Conservation (phyloP, 371 early-diverging fungal species). For the Mortierella polycephala region DNA sequence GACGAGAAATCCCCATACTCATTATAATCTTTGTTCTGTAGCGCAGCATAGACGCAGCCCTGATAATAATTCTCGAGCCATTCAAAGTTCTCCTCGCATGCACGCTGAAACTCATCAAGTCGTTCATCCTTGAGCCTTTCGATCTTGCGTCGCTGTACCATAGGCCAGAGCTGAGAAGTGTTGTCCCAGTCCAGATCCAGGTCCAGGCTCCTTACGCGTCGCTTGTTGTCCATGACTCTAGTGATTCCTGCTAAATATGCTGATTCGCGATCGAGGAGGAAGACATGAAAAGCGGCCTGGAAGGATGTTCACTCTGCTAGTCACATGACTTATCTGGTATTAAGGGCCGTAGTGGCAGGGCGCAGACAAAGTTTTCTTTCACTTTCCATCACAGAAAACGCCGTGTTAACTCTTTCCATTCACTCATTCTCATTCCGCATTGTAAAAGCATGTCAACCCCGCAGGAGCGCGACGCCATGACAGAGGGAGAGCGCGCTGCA, state of each 20-base stretch:
- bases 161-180: constrained; percentile 23
- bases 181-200: not conserved
- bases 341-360: too few species aligned
- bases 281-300: not conserved
- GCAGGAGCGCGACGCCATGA: constrained; percentile 56
- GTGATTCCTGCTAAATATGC: too few species aligned
- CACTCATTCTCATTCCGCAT: not conserved
- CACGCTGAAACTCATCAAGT: constrained; percentile 26
- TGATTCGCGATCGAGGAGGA: not conserved
- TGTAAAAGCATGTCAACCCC: constrained; percentile 11
- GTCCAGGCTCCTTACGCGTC: not conserved
- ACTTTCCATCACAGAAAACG: not conserved
- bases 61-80: constrained; percentile 53
- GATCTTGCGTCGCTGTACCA: constrained; percentile 25
- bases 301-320: not conserved
- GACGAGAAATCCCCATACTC: not conserved
- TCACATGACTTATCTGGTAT: too few species aligned
- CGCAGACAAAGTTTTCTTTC: not conserved
- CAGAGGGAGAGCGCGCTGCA: constrained; percentile 59
- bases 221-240: constrained; percentile 25
- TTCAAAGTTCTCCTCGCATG: constrained; percentile 33
- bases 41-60: constrained; percentile 47
- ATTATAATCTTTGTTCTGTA: constrained; percentile 13
- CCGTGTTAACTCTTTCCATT: not conserved
- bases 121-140: constrained; percentile 38